phyloP scores from a whole-genome alignment of 345 rosid species.

The Citropsis articulata region DNA sequence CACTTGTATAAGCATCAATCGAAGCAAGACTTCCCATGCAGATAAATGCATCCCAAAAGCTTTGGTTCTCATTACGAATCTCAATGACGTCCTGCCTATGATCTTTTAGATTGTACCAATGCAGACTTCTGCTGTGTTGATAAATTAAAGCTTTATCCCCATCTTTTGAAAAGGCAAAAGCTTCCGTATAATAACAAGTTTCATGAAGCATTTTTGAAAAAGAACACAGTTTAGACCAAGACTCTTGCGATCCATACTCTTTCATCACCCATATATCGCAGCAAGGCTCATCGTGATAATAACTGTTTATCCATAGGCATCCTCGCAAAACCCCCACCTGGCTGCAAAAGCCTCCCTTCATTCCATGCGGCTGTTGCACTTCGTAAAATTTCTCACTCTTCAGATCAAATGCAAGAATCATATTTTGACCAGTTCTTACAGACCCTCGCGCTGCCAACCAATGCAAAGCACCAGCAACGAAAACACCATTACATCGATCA shows the following conservation, averaged over 20 bases:
- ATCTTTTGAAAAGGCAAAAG: background rate
- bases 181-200: background rate
- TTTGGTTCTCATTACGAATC: background rate
- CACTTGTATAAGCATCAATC: background rate
- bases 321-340: background rate
- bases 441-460: background rate
- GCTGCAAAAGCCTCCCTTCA: background rate
- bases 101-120: background rate
- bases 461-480: background rate
- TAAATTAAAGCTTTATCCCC: background rate
- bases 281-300: background rate
- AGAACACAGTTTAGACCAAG: background rate
- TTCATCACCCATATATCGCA: conserved; percentile 1
- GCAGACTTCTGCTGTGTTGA: background rate
- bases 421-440: background rate
- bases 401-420: background rate
- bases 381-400: background rate
- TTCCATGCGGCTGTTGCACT: background rate
- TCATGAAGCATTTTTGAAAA: background rate
- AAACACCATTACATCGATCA: background rate
- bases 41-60: background rate
- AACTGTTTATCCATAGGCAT: background rate
- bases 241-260: background rate
- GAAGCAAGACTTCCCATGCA: background rate
- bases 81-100: background rate